These are phyloP conservation scores for Cystobasidium onofrii DNA, from an alignment of 768 basidiomycete genomes.

Conservation along the genomic window DNA sequence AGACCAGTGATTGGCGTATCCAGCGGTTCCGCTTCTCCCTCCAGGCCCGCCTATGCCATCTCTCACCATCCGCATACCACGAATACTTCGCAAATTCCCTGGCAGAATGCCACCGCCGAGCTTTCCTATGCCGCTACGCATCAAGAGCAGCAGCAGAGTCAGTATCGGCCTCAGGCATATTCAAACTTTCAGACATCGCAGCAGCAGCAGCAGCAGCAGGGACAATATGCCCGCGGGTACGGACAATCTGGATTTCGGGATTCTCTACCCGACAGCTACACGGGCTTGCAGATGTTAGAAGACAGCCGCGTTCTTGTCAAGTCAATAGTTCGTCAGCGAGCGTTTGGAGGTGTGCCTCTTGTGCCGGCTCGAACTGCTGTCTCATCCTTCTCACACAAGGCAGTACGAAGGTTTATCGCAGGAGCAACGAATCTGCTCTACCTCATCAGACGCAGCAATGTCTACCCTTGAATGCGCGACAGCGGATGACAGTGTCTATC, in stretches of 20 bases:
- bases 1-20: background rate
- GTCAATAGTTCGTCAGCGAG: background rate
- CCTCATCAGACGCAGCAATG: background rate
- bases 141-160: no score
- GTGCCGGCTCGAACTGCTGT: background rate
- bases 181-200: no score
- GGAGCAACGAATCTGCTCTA: background rate
- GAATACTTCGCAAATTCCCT: background rate
- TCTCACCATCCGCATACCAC: background rate
- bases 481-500: slow-evolving; percentile 57
- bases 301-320: no score
- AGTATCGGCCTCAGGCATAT: no score
- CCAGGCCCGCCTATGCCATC: background rate
- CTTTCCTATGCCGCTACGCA: no score
- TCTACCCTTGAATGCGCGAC: slow-evolving; percentile 50
- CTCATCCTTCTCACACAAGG: slow-evolving; percentile 29
- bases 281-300: no score
- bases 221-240: no score
- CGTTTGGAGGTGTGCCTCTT: background rate
- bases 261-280: no score
- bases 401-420: slow-evolving; percentile 22
- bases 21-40: background rate
- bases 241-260: no score
- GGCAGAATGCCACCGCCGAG: no score
- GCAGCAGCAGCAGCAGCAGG: background rate